Conservation (phyloP, 1,139 yeast genomes). For the Dujonia santamariae region DNA sequence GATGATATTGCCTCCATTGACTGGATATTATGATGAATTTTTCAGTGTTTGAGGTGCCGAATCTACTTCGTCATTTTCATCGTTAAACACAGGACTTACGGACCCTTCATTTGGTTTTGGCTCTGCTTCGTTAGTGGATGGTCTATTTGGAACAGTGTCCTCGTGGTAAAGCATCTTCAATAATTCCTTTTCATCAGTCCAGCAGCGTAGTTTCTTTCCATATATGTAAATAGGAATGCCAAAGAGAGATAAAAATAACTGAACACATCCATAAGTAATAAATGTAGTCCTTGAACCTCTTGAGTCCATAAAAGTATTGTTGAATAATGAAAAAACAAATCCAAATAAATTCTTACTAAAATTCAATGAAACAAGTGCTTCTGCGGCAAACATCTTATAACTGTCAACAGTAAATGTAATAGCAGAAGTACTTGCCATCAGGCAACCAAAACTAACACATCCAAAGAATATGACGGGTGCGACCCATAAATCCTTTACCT, state of each 20-base stretch:
- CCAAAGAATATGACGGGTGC: slow-evolving; percentile 59
- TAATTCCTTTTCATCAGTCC: slow-evolving; percentile 46
- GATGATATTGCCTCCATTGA: too few species aligned
- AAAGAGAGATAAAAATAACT: slow-evolving; percentile 44
- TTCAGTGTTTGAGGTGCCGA: too few species aligned
- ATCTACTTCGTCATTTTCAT: too few species aligned
- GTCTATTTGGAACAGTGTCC: slow-evolving; percentile 16
- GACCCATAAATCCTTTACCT: slow-evolving; percentile 50
- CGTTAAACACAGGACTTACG: too few species aligned
- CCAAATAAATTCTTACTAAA: slow-evolving; percentile 55
- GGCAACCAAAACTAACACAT: slow-evolving; percentile 55
- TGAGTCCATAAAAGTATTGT: slow-evolving; percentile 40
- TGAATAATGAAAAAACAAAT: slow-evolving; percentile 56
- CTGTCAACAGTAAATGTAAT: slow-evolving; percentile 61
- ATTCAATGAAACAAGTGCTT: slow-evolving; percentile 55
- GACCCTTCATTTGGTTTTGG: not conserved
- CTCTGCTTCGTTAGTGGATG: slow-evolving; percentile 5
- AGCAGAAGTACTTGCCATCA: slow-evolving; percentile 59
- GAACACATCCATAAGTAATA: slow-evolving; percentile 52
- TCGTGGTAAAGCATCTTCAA: slow-evolving; percentile 31
- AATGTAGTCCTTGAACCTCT: slow-evolving; percentile 49
- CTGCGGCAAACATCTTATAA: slow-evolving; percentile 58
- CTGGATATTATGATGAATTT: too few species aligned
- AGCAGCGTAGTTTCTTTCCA: slow-evolving; percentile 50
- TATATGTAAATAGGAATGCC: slow-evolving; percentile 55